Base-by-base conservation (phyloP, 768 basidiomycete genomes). In the Boletus rex-veris region DNA sequence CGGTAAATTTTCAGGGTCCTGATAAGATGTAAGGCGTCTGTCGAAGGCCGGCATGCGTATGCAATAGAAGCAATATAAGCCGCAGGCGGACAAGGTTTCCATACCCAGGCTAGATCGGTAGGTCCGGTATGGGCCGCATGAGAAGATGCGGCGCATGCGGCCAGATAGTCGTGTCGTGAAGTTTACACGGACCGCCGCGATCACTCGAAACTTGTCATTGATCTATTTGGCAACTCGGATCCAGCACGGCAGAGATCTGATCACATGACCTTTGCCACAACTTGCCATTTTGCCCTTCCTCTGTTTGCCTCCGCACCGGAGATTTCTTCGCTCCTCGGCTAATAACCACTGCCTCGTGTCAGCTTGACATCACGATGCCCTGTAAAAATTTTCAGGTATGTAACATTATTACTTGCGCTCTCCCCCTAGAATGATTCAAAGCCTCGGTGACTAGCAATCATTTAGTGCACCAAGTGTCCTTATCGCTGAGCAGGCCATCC, bases 1-100 rank as follows among this genome's bases (percentile, higher is more conserved):
- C 64, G 69, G 69, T 60, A 67, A 64, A 28, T 9, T 71, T 65
- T 65, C 52, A 69, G 67, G 64, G 67, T 65, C 60, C 45, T 63
- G 64, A 67, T 61, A 62, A 61, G 59, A 57, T 62, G 59, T 65
- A 64, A 64, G 58, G 62, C 60, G 62, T 64, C 62, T 69, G 55
- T 59, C 59, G 62, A 64, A 52, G 53, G 53, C 60, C 66, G 59
- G 66, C 59, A 70, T 53, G 56, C 52, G 66, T 56, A 66, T 48
- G 61, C 67, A 60, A 68, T 68, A 68, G 66, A 68, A 70, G 67
- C 54, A 2, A 56, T 48, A 57, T 56, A 56, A 44, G 2, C 45
- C 58, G 50, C 56, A 63, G 52, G 41, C 33, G 41, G 55, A 57
- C 54, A 66, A 59, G 47, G 46, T 54, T 64, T 68, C 64, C 62